Conservation (phyloP, 2,329 filamentous ascomycete species). For the Bipolaris zeicola region DNA sequence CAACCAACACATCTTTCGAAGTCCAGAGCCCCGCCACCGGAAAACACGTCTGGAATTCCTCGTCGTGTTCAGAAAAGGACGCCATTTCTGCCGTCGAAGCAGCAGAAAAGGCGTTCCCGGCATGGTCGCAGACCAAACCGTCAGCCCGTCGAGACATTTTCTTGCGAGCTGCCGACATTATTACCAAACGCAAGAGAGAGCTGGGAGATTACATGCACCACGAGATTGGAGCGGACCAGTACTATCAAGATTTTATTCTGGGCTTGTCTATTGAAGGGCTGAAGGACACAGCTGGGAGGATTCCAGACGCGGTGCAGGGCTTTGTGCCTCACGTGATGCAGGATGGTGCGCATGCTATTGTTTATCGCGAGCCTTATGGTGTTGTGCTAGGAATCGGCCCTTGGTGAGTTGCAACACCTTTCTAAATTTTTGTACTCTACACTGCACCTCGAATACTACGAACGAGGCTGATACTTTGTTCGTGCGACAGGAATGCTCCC, state of each 20-base stretch:
- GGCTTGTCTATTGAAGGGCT: not conserved
- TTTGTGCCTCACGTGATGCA: not conserved
- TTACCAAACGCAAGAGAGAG: not conserved
- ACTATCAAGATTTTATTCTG: not conserved
- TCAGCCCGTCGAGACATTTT: not conserved
- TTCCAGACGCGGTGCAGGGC: not conserved
- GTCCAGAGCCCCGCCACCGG: not conserved
- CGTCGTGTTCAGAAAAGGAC: not conserved
- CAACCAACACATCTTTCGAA: not conserved
- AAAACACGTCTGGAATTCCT: not conserved
- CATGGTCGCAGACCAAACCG: not conserved
- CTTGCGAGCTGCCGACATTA: not conserved
- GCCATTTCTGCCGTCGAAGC: not conserved
- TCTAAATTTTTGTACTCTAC: not conserved
- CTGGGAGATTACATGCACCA: conserved; percentile 1
- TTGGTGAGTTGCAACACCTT: conserved; percentile 3
- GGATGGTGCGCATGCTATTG: conserved; percentile 5
- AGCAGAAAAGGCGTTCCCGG: not conserved
- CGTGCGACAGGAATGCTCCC: conserved; percentile 7
- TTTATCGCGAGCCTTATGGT: conserved; percentile 13
- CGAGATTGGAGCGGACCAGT: not conserved
- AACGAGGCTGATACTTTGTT: not conserved
- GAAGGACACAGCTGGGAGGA: not conserved
- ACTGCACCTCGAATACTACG: not conserved
- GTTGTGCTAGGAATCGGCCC: conserved; percentile 12